Evolutionary conservation across 2,329 filamentous ascomycete genomes (phyloP).

Genomic region (Cyanodermella asteris): DNA sequence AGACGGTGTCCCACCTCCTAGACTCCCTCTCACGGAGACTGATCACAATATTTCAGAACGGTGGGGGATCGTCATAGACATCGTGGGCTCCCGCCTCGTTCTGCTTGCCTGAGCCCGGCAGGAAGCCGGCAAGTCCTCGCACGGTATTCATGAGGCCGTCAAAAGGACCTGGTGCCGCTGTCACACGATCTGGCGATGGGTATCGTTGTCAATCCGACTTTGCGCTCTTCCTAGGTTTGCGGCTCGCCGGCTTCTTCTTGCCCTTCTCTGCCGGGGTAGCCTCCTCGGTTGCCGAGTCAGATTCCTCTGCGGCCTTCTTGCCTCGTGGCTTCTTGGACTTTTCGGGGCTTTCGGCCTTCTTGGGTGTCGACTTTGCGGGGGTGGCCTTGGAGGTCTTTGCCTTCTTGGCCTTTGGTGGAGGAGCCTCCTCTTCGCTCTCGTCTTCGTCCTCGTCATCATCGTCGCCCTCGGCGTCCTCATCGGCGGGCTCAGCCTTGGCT

Average conservation of each 20-base stretch:
- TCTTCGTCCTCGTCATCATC: constrained; percentile 7
- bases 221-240: constrained; percentile 10
- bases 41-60: too few relatives aligned
- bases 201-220: too few relatives aligned
- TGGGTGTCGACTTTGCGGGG: constrained; percentile 21
- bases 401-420: constrained; percentile 2
- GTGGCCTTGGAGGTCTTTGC: constrained; percentile 12
- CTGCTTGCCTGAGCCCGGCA: constrained; percentile 2
- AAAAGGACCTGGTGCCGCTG: constrained; percentile 12
- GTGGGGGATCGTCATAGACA: too few relatives aligned
- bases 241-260: constrained; percentile 18
- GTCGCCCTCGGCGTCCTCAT: constrained; percentile 9
- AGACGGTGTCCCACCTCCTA: too few relatives aligned
- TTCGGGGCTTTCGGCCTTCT: constrained; percentile 14
- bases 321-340: constrained; percentile 17
- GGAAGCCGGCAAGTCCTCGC: constrained; percentile 3
- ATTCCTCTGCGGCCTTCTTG: constrained; percentile 13
- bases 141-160: constrained; percentile 14
- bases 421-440: constrained; percentile 3
- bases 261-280: constrained; percentile 11
- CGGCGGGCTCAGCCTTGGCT: constrained; percentile 14
- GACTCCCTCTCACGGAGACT: too few relatives aligned
- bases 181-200: too few relatives aligned
- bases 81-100: constrained; percentile 9
- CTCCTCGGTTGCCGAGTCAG: constrained; percentile 4